Evolutionary conservation across 2,329 filamentous ascomycete species (phyloP).

Genomic region (Alternaria panax): DNA sequence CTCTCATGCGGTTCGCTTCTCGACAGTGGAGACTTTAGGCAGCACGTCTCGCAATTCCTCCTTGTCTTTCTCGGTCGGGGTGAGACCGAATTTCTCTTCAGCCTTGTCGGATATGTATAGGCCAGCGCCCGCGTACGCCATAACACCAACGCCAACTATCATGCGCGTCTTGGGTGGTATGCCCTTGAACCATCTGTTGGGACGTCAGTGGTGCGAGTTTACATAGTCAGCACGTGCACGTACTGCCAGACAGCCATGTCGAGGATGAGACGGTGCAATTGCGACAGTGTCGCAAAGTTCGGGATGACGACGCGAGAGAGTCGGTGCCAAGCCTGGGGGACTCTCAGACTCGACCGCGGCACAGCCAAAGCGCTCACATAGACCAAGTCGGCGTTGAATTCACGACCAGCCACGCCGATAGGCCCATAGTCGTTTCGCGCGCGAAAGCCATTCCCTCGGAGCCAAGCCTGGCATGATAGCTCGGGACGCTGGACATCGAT

Average conservation of each 20-base stretch:
- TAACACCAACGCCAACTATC: conserved; percentile 74
- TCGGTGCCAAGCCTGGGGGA: conserved; percentile 10
- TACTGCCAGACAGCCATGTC: conserved; percentile 51
- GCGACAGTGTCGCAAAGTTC: conserved; percentile 6
- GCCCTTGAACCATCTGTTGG: conserved; percentile 65
- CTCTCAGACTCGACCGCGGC: background rate
- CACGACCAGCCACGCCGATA: background rate
- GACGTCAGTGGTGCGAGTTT: conserved; percentile 4
- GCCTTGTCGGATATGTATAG: conserved; percentile 76
- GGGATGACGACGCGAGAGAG: conserved; percentile 10
- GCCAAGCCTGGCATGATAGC: conserved; percentile 12
- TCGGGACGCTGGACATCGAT: conserved; percentile 3
- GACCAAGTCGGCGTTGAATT: background rate
- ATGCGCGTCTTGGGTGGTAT: conserved; percentile 75
- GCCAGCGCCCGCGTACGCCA: conserved; percentile 77
- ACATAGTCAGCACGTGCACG: conserved; percentile 1
- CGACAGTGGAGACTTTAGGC: conserved; percentile 63
- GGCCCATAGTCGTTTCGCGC: background rate
- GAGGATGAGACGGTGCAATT: conserved; percentile 3
- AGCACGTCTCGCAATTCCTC: conserved; percentile 67
- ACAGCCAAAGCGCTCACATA: background rate
- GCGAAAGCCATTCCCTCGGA: background rate
- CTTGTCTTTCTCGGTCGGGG: conserved; percentile 75
- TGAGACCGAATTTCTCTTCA: conserved; percentile 76
- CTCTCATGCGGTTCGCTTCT: conserved; percentile 19